Evolutionary conservation across 2,329 filamentous ascomycete genomes (phyloP), one percentile per base, ranked within the genome.

Genomic region (Helotiales sp.): DNA sequence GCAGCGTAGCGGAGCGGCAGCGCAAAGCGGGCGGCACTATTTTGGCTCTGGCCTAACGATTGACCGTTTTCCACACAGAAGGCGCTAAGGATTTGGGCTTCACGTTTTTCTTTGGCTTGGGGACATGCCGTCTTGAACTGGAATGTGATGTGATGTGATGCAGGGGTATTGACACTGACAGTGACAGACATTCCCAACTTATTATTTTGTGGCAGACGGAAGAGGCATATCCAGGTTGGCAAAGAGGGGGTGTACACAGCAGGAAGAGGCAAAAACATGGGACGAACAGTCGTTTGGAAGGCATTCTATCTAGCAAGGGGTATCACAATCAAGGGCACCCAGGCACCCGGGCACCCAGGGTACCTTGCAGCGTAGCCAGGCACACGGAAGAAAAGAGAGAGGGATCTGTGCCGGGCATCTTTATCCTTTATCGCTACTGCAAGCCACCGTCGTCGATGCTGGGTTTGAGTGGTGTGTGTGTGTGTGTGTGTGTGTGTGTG

Each of bases 301-400:
- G 20, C 8, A 7, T 6, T 7, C 2, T n/a, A 34, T 34, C 15
- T 34, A 15, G 7, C 55, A 32, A 59, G 24, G 40, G 20, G 40
- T 32, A 22, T 22, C 17, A 32, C 15, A 15, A 54, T n/a, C 17
- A 40, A n/a, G n/a, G n/a, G n/a, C n/a, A 20, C 24, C 4, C n/a
- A 52, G 10, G 11, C n/a, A n/a, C n/a, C n/a, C n/a, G 32, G 22
- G 50, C 15, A 20, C 32, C 32, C 34, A 47, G 45, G 30, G 61
- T 67, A 61, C 61, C 61, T 63, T 67, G 65, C 65, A 67, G 54
- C 32, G 65, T 61, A 67, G 54, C 32, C 11, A 40, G 13, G 52
- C 17, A 59, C 52, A 61, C 55, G 64, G 60, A 60, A 66, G n/a
- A 58, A 52, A 50, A 37, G 22, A 26, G 32, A 61, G 43, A 26